Evolutionary conservation across 2,329 filamentous ascomycete genomes (phyloP).

Genomic region (Xylariales sp.): DNA sequence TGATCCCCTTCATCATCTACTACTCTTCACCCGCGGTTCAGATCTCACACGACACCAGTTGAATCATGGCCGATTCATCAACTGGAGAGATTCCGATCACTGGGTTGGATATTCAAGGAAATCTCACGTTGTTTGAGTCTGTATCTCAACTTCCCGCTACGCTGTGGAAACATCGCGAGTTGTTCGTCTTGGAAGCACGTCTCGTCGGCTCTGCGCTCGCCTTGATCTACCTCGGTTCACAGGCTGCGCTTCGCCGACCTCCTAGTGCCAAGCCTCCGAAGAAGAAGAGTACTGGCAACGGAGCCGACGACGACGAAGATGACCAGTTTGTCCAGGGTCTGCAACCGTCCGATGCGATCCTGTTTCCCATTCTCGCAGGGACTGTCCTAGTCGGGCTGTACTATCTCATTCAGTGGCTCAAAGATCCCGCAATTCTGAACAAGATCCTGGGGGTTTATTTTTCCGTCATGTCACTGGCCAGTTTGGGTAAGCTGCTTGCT

Average conservation of each 20-base stretch:
- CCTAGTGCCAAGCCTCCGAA: constrained; percentile 62
- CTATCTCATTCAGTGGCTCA: constrained; percentile 82
- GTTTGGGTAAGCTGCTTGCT: constrained; percentile 68
- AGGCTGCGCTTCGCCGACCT: constrained; percentile 80
- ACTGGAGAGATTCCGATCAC: constrained; percentile 16
- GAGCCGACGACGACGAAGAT: constrained; percentile 48
- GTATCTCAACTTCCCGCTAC: constrained; percentile 22
- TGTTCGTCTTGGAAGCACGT: constrained; percentile 41
- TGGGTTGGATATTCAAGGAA: constrained; percentile 13
- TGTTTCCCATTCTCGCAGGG: constrained; percentile 78
- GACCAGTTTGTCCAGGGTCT: constrained; percentile 57
- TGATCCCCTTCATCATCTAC: no score
- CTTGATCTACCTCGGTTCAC: constrained; percentile 79
- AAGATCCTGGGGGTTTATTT: constrained; percentile 82
- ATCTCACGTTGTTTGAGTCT: constrained; percentile 23
- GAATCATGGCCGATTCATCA: constrained; percentile 14
- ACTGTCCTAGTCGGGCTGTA: constrained; percentile 71
- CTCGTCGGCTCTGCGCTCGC: constrained; percentile 65
- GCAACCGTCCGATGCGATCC: constrained; percentile 72
- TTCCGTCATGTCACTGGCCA: constrained; percentile 72
- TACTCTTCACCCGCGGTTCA: no score
- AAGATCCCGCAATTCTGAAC: constrained; percentile 78
- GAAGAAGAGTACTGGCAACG: constrained; percentile 39
- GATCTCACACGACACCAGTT: no score
- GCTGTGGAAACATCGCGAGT: constrained; percentile 27